These are phyloP conservation scores for Serpula lacrymans DNA, from an alignment of 768 basidiomycete genomes.

Conservation along the genomic window DNA sequence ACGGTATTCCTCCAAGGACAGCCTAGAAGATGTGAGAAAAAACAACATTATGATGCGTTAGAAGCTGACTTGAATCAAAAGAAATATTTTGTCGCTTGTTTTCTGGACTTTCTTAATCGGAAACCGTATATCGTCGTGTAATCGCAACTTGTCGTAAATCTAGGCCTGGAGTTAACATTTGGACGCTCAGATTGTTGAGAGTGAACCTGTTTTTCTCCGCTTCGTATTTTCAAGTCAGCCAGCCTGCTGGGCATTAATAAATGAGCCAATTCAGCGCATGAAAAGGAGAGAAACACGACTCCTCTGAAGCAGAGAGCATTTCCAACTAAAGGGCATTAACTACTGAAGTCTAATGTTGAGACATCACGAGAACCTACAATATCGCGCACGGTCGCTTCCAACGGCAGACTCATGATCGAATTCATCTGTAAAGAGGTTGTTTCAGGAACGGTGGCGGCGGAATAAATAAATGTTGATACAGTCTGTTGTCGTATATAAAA, in stretches of 20 bases:
- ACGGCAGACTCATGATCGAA: conserved; percentile 56
- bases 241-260: conserved; percentile 43
- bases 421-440: conserved; percentile 51
- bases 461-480: conserved; percentile 30
- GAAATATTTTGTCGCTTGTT: conserved; percentile 72
- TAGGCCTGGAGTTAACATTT: conserved; percentile 13
- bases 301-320: conserved; percentile 59
- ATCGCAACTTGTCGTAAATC: conserved; percentile 65
- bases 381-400: conserved; percentile 55
- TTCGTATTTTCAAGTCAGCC: conserved; percentile 62
- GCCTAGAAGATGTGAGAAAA: conserved; percentile 44
- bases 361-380: conserved; percentile 47
- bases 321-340: conserved; percentile 47
- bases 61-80: conserved; percentile 67
- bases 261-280: not conserved
- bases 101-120: conserved; percentile 66
- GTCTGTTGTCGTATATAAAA: conserved; percentile 73
- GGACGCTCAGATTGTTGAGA: not conserved
- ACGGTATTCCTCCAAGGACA: conserved; percentile 65
- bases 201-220: conserved; percentile 69
- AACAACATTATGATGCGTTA: not conserved
- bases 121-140: conserved; percentile 78
- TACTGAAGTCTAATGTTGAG: not conserved
- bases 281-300: conserved; percentile 40
- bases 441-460: not conserved